These are phyloP conservation scores for Scenedesmus sp. DNA, from an alignment of 163 green algal genomes.

Conservation along the genomic window DNA sequence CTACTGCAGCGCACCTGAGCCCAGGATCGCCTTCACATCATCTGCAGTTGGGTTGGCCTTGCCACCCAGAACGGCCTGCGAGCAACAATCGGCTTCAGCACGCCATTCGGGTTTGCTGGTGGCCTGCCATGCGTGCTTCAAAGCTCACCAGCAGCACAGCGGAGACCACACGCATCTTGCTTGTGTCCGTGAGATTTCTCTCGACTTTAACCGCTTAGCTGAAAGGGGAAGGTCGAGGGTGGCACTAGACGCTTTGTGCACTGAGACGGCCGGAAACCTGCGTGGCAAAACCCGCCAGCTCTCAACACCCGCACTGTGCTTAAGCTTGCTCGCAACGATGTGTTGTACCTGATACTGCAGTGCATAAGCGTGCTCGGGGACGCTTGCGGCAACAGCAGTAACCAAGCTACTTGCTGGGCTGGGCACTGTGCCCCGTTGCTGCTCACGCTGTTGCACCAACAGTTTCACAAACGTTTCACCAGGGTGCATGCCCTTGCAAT, in stretches of 20 bases:
- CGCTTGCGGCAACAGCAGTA: background rate
- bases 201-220: slow-evolving; percentile 55
- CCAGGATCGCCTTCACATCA: slow-evolving; percentile 90
- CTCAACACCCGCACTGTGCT: background rate
- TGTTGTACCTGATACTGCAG: background rate
- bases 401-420: background rate
- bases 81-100: background rate
- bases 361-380: background rate
- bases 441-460: background rate
- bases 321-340: background rate
- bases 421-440: background rate
- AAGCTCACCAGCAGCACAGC: slow-evolving; percentile 57
- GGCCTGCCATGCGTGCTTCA: background rate
- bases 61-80: slow-evolving; percentile 86
- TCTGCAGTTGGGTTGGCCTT: slow-evolving; percentile 80
- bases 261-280: slow-evolving; percentile 15
- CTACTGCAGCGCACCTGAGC: slow-evolving; percentile 70
- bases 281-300: background rate
- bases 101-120: background rate
- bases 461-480: too few species aligned
- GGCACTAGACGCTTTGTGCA: background rate
- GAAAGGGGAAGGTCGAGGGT: background rate
- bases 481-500: background rate
- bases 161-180: slow-evolving; percentile 57
- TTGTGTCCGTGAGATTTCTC: slow-evolving; percentile 35